These are phyloP conservation scores for Entomortierella lignicola DNA, from an alignment of 192 early-diverging fungal genomes.

Conservation along the genomic window DNA sequence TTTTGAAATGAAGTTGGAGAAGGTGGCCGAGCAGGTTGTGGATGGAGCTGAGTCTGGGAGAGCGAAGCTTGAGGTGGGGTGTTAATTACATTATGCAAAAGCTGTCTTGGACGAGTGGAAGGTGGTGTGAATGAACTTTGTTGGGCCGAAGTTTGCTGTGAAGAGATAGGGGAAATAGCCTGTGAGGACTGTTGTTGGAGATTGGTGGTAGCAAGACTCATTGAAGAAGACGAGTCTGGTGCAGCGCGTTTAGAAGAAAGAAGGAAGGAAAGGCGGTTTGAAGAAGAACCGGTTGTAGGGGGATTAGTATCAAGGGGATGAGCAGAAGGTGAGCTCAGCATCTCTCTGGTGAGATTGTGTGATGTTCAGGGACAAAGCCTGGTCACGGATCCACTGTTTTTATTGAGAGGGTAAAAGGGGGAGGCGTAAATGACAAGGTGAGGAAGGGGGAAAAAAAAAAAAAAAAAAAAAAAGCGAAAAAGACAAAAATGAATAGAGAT, in stretches of 20 bases:
- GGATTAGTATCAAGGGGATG: neutral
- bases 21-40: slow-evolving; percentile 14
- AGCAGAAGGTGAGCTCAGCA: slow-evolving; percentile 19
- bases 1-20: slow-evolving; percentile 17
- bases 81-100: slow-evolving; percentile 54
- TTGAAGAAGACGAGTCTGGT: slow-evolving; percentile 7
- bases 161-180: neutral
- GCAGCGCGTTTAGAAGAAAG: slow-evolving; percentile 22
- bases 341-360: neutral
- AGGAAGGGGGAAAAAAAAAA: neutral
- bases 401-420: neutral
- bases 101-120: slow-evolving; percentile 44
- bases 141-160: slow-evolving; percentile 12
- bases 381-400: neutral
- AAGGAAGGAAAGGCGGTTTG: slow-evolving; percentile 18
- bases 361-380: neutral
- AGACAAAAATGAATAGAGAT: neutral
- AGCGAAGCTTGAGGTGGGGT: slow-evolving; percentile 37
- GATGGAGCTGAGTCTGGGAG: slow-evolving; percentile 48
- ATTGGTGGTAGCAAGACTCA: slow-evolving; percentile 21
- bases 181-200: slow-evolving; percentile 3
- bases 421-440: neutral
- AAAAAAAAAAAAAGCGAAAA: neutral
- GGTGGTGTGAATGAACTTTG: slow-evolving; percentile 51
- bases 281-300: neutral